A percentile compares a stretch with the other conserved stretches of the same genome.
These are phyloP conservation scores for Kodamaea leandrae DNA, from an alignment of 805 yeast species.

Conservation along the genomic window DNA sequence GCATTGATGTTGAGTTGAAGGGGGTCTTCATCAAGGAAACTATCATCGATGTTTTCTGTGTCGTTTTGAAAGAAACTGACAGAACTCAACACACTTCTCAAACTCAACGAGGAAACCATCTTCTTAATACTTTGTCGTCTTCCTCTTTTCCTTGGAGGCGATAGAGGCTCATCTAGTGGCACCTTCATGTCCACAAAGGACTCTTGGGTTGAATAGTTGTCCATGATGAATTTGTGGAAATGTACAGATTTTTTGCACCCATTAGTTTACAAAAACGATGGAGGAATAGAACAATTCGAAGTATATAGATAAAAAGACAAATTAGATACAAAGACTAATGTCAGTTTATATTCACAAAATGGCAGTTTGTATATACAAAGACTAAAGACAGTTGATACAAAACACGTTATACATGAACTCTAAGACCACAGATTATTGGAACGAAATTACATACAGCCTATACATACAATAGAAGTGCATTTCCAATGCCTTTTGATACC, in stretches of 20 bases:
- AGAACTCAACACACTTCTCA: neutral
- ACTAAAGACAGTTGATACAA: no score
- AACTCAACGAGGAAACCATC: neutral
- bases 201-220: neutral
- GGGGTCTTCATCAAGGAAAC: neutral
- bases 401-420: no score
- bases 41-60: neutral
- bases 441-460: no score
- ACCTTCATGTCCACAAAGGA: neutral
- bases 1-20: neutral
- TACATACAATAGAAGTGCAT: no score
- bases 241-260: conserved; percentile 2
- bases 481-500: no score
- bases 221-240: neutral
- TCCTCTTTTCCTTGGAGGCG: neutral
- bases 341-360: no score
- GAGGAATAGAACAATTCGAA: no score
- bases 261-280: neutral
- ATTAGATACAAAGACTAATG: no score
- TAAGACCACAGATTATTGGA: no score
- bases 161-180: neutral
- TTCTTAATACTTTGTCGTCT: neutral
- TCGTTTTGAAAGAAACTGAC: neutral
- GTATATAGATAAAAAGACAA: no score
- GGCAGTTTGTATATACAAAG: no score